These are phyloP conservation scores for Teratosphaeria viscida DNA, from an alignment of 2,329 filamentous ascomycete species.

Conservation along the genomic window DNA sequence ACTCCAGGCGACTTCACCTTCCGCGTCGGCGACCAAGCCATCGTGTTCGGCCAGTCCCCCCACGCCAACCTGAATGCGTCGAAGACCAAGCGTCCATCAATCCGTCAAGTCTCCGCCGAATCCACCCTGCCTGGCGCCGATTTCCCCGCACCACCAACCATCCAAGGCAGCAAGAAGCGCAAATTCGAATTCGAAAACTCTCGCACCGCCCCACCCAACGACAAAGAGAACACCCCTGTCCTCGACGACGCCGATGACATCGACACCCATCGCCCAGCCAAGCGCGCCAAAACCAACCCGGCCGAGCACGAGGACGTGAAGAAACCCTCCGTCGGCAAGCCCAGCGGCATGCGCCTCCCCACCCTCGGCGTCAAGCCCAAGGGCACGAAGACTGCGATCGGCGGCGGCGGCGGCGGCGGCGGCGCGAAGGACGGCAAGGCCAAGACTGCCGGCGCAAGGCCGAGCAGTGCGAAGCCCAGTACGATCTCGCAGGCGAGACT, in stretches of 20 bases:
- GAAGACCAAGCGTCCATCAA: constrained; percentile 26
- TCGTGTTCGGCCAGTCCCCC: constrained; percentile 33
- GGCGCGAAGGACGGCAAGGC: constrained; percentile 9
- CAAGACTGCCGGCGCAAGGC: constrained; percentile 1
- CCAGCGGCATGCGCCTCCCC: constrained; percentile 12
- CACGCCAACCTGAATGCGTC: constrained; percentile 5
- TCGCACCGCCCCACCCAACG: constrained; percentile 1
- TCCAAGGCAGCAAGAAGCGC: constrained; percentile 31
- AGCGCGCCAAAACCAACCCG: constrained; percentile 16
- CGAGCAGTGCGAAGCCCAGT: constrained; percentile 8
- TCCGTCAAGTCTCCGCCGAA: constrained; percentile 34
- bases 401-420: neutral
- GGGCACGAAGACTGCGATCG: constrained; percentile 10
- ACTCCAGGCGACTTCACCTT: constrained; percentile 39
- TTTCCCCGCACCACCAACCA: constrained; percentile 4
- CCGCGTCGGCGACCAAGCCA: constrained; percentile 31
- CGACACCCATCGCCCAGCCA: constrained; percentile 6
- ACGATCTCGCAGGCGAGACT: constrained; percentile 23
- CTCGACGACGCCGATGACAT: constrained; percentile 11
- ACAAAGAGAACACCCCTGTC: neutral
- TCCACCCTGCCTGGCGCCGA: constrained; percentile 7
- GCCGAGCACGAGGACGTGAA: neutral
- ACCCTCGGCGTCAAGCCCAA: constrained; percentile 26
- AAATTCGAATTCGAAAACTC: constrained; percentile 31
- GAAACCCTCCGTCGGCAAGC: constrained; percentile 3